phyloP scores from a whole-genome alignment of 1,284 basidiomycete species.

The Xerocomus cyaneibrunnescens region DNA sequence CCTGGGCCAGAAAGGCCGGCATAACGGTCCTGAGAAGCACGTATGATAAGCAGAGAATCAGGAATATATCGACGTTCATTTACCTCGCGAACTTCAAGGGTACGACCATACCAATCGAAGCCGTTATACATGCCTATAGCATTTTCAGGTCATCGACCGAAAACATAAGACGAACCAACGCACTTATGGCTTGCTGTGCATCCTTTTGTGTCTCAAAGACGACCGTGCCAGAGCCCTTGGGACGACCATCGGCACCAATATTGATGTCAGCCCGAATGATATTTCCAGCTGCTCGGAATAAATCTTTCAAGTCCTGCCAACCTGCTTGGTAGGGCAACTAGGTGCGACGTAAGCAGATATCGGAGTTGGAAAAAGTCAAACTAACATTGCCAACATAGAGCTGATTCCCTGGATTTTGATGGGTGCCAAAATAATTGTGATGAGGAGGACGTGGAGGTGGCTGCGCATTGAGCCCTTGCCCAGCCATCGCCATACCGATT shows the following conservation, averaged over 20 bases:
- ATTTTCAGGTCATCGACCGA: constrained; percentile 3
- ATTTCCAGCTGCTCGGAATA: constrained; percentile 93
- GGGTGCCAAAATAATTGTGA: constrained; percentile 65
- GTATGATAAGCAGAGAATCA: constrained; percentile 4
- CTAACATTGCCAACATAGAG: constrained; percentile 90
- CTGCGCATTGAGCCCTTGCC: constrained; percentile 69
- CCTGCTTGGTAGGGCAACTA: constrained; percentile 93
- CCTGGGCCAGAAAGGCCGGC: constrained; percentile 74
- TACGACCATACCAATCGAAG: constrained; percentile 91
- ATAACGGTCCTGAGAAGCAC: constrained; percentile 73
- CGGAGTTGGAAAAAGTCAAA: constrained; percentile 8
- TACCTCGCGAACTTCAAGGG: constrained; percentile 91
- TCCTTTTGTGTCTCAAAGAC: constrained; percentile 92
- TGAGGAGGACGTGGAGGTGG: constrained; percentile 74
- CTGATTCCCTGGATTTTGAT: constrained; percentile 78
- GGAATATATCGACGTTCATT: constrained; percentile 13
- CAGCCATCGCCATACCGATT: constrained; percentile 88
- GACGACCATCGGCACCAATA: constrained; percentile 86
- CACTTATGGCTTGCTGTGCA: constrained; percentile 88
- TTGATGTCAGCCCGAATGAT: constrained; percentile 95
- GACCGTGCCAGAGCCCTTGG: constrained; percentile 94
- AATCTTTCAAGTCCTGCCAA: constrained; percentile 98
- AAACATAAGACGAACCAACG: constrained; percentile 29
- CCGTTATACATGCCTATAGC: constrained; percentile 86
- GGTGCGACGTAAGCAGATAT: constrained; percentile 8